Evolutionary conservation across 2,329 filamentous ascomycete genomes (phyloP).

Genomic region (Neopestalotiopsis sp.): DNA sequence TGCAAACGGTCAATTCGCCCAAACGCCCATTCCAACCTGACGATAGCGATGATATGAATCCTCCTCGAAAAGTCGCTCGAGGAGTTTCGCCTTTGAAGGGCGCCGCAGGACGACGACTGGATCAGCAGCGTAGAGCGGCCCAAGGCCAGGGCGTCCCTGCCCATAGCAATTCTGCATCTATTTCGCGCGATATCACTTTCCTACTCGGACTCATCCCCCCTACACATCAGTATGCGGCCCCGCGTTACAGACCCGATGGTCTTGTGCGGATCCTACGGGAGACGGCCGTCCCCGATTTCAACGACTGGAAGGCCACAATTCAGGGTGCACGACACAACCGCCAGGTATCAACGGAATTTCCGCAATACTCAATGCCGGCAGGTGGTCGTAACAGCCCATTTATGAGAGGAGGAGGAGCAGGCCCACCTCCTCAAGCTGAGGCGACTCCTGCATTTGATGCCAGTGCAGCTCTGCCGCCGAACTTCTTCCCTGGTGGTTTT

Average conservation of each 20-base stretch:
- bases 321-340: conserved; percentile 39
- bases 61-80: conserved; percentile 84
- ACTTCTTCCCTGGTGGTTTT: conserved; percentile 8
- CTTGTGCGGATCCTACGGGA: conserved; percentile 77
- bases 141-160: conserved; percentile 51
- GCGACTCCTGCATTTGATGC: background rate
- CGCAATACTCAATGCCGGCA: conserved; percentile 32
- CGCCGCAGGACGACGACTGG: conserved; percentile 82
- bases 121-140: conserved; percentile 71
- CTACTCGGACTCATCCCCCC: conserved; percentile 76
- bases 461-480: background rate
- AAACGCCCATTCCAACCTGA: conserved; percentile 69
- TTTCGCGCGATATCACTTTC: conserved; percentile 74
- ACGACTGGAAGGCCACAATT: conserved; percentile 51
- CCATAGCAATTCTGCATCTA: conserved; percentile 58
- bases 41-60: conserved; percentile 75
- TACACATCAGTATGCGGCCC: conserved; percentile 73
- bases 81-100: conserved; percentile 95
- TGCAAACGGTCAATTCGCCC: conserved; percentile 57
- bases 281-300: conserved; percentile 68
- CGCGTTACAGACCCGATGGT: conserved; percentile 71
- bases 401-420: conserved; percentile 32
- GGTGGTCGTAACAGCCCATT: conserved; percentile 56
- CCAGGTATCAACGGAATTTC: conserved; percentile 23
- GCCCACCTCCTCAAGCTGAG: background rate